A percentile compares a stretch with the other conserved stretches of the same genome.
These are phyloP conservation scores for Pythium coloratum DNA, from an alignment of 352 stramenopile genomes.

Conservation along the genomic window DNA sequence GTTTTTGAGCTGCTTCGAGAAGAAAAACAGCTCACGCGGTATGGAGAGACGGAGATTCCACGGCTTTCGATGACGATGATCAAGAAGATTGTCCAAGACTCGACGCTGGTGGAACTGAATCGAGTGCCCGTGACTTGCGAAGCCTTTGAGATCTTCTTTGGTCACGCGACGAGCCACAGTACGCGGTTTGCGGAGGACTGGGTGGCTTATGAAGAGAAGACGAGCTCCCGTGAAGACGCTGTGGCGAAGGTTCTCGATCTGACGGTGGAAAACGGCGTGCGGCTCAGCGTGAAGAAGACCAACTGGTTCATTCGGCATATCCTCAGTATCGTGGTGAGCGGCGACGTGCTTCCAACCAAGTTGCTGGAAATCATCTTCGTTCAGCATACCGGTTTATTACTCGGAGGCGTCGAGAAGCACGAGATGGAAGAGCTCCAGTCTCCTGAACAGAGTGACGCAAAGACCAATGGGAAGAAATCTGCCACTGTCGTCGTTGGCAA, in stretches of 20 bases:
- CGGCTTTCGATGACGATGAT: constrained; percentile 29
- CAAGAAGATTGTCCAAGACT: constrained; percentile 18
- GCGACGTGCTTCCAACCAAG: not conserved
- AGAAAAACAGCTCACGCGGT: constrained; percentile 17
- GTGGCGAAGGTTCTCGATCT: constrained; percentile 10
- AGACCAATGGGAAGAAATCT: constrained; percentile 1
- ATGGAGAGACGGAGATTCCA: constrained; percentile 12
- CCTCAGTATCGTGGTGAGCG: constrained; percentile 45
- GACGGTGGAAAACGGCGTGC: constrained; percentile 19
- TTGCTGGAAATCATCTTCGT: constrained; percentile 33
- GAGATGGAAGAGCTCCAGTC: constrained; percentile 24
- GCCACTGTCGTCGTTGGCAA: constrained; percentile 19
- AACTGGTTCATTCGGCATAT: constrained; percentile 79
- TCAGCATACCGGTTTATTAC: constrained; percentile 47
- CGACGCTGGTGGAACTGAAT: not conserved
- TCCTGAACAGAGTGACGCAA: not conserved
- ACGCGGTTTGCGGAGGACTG: constrained; percentile 40
- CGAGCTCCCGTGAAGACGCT: constrained; percentile 7
- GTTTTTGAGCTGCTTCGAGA: constrained; percentile 29
- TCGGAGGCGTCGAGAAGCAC: constrained; percentile 40
- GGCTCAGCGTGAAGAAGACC: constrained; percentile 60
- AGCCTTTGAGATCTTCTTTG: constrained; percentile 56
- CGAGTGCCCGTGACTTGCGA: constrained; percentile 25
- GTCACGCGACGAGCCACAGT: constrained; percentile 41
- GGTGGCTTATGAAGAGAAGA: constrained; percentile 20